phyloP scores from a whole-genome alignment of 1,284 basidiomycete species.

The Papiliotrema terrestris region DNA sequence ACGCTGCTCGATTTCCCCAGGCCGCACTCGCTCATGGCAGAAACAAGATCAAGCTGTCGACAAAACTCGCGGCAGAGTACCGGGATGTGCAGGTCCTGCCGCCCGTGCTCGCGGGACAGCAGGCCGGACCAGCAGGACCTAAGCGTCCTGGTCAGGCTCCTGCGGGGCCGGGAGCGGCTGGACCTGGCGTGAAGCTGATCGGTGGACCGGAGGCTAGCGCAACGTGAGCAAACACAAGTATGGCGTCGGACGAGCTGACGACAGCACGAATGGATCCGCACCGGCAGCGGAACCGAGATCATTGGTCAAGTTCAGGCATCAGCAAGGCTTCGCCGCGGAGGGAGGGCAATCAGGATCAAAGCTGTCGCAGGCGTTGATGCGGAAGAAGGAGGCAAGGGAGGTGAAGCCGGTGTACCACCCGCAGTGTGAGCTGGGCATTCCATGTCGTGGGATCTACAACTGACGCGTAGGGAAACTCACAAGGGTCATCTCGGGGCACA shows the following conservation, averaged over 20 bases:
- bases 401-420: constrained; percentile 94
- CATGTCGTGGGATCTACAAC: background rate
- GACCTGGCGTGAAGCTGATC: constrained; percentile 25
- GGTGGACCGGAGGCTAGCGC: constrained; percentile 22
- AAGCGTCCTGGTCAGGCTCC: constrained; percentile 55
- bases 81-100: constrained; percentile 81
- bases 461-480: constrained; percentile 71
- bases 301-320: constrained; percentile 49
- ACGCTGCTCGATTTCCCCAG: constrained; percentile 16
- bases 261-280: background rate
- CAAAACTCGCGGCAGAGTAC: constrained; percentile 80
- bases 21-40: constrained; percentile 22
- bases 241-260: background rate
- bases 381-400: constrained; percentile 85
- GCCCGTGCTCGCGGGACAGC: constrained; percentile 72
- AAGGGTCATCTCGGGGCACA: constrained; percentile 94
- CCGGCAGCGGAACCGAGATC: constrained; percentile 28
- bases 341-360: constrained; percentile 52
- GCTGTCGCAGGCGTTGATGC: constrained; percentile 77
- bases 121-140: constrained; percentile 70
- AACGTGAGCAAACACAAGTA: constrained; percentile 11
- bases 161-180: constrained; percentile 58
- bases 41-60: constrained; percentile 53
- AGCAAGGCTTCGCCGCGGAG: constrained; percentile 46
- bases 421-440: constrained; percentile 54